phyloP scores from a whole-genome alignment of 176 grass and related monocot species.

The Carex scoparia region DNA sequence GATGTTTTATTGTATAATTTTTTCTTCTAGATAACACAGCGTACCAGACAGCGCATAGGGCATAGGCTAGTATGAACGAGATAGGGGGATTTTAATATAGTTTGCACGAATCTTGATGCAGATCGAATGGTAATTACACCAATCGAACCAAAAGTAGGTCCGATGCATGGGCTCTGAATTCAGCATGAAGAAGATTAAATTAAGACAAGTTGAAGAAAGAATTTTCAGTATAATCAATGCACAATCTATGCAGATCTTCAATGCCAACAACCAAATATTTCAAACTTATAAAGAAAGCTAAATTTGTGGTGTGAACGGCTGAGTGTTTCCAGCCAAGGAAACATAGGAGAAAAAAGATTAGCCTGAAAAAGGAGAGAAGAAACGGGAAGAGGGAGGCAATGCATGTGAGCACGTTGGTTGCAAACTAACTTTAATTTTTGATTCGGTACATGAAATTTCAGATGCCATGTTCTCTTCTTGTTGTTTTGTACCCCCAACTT shows the following conservation, averaged over 20 bases:
- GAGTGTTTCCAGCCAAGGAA: constrained; percentile 9
- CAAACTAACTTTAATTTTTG: neutral
- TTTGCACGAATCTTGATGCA: too few relatives aligned
- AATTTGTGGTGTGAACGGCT: constrained; percentile 17
- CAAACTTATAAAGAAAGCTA: neutral
- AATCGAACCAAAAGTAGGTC: too few relatives aligned
- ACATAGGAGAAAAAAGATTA: neutral
- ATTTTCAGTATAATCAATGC: neutral
- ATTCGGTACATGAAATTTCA: neutral
- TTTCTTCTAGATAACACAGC: neutral
- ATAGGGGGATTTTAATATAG: too few relatives aligned
- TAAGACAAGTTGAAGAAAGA: constrained; percentile 8
- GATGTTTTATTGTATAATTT: neutral
- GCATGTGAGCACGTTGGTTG: constrained; percentile 20
- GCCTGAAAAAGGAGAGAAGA: neutral
- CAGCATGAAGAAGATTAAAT: neutral
- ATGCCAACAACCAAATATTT: constrained; percentile 13
- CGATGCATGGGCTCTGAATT: too few relatives aligned
- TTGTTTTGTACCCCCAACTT: neutral
- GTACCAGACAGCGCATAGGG: neutral
- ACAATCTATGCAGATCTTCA: constrained; percentile 10
- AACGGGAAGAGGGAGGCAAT: neutral
- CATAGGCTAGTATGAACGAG: neutral
- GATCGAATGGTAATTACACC: too few relatives aligned
- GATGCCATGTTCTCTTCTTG: neutral